Evolutionary conservation across 2,329 filamentous ascomycete genomes (phyloP), one percentile per base, ranked within the genome.

Genomic region (Berkeleyomyces basicola): DNA sequence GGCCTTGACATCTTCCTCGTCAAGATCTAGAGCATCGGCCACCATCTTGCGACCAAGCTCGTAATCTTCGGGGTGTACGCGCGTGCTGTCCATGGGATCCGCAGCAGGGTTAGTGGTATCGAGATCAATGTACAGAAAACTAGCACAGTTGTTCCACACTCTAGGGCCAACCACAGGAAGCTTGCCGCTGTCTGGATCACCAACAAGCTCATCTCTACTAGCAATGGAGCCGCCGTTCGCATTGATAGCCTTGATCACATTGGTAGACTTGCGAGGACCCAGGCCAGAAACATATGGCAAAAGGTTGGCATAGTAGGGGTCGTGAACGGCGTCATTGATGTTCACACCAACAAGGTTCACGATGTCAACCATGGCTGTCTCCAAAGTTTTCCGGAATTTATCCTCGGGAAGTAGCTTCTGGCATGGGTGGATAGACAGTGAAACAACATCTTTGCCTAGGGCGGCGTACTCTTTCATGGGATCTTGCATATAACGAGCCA

Each of bases 1-100:
- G 1, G 88, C 90, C 74, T 96, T 95, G 71, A 99, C 90, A 69
- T 99, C 93, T 76, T 99, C 93, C 74, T 99, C 93, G 68, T 99
- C 93, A 67, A 99, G 80, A 71, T 96, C 92, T 58, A 99, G 78
- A 14, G 93, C 93, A 77, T 99, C 93, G 3, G 93, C 93, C 23
- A 93, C 93, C 86, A 99, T 97, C 75, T 99, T 99, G 68, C 92
- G 88, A 58, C 90, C 93, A 66, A 99, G 85, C 68, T 99, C 93
- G 73, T 99, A 99, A 71, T 99, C 93, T 76, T 99, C 93, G 1
- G 93, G 93, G 70, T 99, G 93, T 16, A 99, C 90, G 76, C 93
- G 88, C 57, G 93, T 99, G 71, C 93, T 95, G 74, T 99, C 93
- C 36, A 99, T 79, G 64, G 95, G 95, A 71, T 99, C 93, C 0